Evolutionary conservation across 2,329 filamentous ascomycete species (phyloP).

Genomic region (Orbilia blumenaviensis): DNA sequence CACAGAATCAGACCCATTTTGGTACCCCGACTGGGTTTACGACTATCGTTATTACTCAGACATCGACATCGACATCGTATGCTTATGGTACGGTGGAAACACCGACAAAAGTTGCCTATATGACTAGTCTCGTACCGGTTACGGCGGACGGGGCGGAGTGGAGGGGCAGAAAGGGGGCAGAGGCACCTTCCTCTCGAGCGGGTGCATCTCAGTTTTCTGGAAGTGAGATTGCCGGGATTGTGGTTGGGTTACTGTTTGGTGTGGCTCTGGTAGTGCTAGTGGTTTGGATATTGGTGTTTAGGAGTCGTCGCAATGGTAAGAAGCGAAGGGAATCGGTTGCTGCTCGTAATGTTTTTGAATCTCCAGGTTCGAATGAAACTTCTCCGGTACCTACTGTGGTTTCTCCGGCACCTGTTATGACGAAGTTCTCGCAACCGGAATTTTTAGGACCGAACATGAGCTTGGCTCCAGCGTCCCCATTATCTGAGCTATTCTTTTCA

Average conservation of each 20-base stretch:
- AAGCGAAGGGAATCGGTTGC: neutral
- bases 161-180: neutral
- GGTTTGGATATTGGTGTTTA: neutral
- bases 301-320: neutral
- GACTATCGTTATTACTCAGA: conserved; percentile 16
- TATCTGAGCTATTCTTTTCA: conserved; percentile 41
- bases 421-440: neutral
- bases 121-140: conserved; percentile 6
- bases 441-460: neutral
- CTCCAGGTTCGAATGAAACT: neutral
- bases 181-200: neutral
- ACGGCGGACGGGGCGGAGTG: neutral
- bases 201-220: neutral
- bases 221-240: conserved; percentile 31
- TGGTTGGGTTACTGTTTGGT: conserved; percentile 11
- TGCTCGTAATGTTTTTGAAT: neutral
- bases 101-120: conserved; percentile 19
- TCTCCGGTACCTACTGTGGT: conserved; percentile 1
- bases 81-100: conserved; percentile 42
- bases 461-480: conserved; percentile 13
- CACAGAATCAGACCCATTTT: conserved; percentile 47
- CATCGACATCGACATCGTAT: conserved; percentile 24
- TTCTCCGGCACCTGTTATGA: conserved; percentile 17
- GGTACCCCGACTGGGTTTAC: conserved; percentile 45
- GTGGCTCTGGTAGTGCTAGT: neutral